phyloP scores from a whole-genome alignment of 352 stramenopile genomes.

The Pythium apleroticum region DNA sequence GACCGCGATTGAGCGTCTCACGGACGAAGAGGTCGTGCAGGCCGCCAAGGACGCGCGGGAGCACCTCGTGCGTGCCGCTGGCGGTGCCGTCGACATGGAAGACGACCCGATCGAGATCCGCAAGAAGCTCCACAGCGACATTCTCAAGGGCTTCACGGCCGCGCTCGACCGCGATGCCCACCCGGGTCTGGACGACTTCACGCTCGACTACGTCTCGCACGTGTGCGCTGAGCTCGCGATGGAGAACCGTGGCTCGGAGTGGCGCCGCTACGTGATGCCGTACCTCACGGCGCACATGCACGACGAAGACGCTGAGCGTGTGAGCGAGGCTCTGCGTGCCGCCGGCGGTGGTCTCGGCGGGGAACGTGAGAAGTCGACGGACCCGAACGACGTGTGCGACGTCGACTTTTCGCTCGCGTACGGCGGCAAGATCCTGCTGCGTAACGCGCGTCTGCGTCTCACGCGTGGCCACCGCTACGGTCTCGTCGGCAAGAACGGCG shows the following conservation, averaged over 20 bases:
- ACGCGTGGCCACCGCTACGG: constrained; percentile 95
- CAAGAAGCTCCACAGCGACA: constrained; percentile 44
- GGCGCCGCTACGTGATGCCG: constrained; percentile 45
- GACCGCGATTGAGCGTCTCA: constrained; percentile 89
- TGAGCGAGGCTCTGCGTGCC: constrained; percentile 52
- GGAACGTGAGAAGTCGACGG: constrained; percentile 51
- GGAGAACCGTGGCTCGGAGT: constrained; percentile 58
- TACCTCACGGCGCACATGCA: constrained; percentile 64
- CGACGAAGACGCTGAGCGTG: constrained; percentile 42
- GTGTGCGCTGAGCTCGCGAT: constrained; percentile 62
- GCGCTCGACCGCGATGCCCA: constrained; percentile 49
- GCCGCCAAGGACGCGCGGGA: constrained; percentile 54
- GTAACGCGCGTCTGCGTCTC: constrained; percentile 95
- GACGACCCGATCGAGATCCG: constrained; percentile 60
- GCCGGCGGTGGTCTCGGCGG: constrained; percentile 53
- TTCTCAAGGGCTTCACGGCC: constrained; percentile 45
- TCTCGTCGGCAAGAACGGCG: constrained; percentile 96
- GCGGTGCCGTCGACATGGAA: constrained; percentile 47
- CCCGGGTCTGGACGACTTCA: constrained; percentile 49
- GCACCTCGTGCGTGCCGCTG: constrained; percentile 57
- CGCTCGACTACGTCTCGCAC: constrained; percentile 58
- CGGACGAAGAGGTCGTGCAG: constrained; percentile 91
- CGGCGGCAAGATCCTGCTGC: constrained; percentile 94
- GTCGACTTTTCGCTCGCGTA: constrained; percentile 75
- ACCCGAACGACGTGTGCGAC: constrained; percentile 73